Conservation (phyloP, 768 basidiomycete genomes). For the Arthromyces matolae region DNA sequence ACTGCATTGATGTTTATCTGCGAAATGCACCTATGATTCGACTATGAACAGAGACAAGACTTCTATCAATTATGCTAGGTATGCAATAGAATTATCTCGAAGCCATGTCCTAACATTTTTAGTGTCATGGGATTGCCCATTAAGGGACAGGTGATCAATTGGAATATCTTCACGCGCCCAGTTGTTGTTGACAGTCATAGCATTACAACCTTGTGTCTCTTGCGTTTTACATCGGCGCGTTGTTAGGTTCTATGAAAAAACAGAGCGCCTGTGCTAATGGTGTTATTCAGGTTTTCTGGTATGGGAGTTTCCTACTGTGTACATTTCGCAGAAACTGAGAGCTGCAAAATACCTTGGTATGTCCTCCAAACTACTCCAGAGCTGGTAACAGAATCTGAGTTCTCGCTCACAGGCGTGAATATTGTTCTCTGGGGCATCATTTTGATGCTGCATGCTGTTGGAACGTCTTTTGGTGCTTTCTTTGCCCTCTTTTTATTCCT, state of each 20-base stretch:
- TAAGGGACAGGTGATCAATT: slow-evolving; percentile 44
- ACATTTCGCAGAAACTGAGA: slow-evolving; percentile 58
- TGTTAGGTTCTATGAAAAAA: not conserved
- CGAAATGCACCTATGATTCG: not conserved
- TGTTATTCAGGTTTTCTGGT: slow-evolving; percentile 46
- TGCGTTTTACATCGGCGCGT: slow-evolving; percentile 57
- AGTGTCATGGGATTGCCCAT: slow-evolving; percentile 70
- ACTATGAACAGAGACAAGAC: slow-evolving; percentile 54
- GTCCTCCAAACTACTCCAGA: slow-evolving; percentile 1
- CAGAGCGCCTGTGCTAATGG: not conserved
- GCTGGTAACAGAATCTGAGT: not conserved
- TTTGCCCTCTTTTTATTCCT: slow-evolving; percentile 39
- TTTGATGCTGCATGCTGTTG: slow-evolving; percentile 57
- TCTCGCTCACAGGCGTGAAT: slow-evolving; percentile 42
- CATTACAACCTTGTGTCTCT: slow-evolving; percentile 61
- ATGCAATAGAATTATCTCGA: slow-evolving; percentile 1
- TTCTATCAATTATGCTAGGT: slow-evolving; percentile 69
- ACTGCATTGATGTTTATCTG: not conserved
- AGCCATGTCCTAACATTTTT: not conserved
- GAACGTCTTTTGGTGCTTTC: slow-evolving; percentile 55
- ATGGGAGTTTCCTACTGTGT: slow-evolving; percentile 66
- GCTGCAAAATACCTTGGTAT: slow-evolving; percentile 61
- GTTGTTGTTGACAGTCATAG: slow-evolving; percentile 26
- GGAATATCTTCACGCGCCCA: not conserved
- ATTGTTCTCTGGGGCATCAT: slow-evolving; percentile 57